Evolutionary conservation across 31 red algal species (phyloP).

Genomic region (Asparagopsis taxiformis): DNA sequence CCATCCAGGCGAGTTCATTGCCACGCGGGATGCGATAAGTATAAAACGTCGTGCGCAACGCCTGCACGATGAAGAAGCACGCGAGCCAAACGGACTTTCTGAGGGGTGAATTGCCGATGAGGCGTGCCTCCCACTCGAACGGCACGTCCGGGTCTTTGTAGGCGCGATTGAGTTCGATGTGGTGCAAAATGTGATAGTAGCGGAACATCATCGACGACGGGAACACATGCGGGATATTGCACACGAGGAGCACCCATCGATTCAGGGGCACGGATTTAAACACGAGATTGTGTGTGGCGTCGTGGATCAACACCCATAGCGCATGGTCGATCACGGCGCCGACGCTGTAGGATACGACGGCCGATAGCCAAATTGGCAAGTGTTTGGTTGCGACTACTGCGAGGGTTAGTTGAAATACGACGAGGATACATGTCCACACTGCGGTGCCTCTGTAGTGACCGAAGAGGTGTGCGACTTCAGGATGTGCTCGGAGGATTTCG

Average conservation of each 20-base stretch:
- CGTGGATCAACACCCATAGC: constrained; percentile 97
- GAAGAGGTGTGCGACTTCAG: constrained; percentile 80
- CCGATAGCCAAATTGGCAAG: constrained; percentile 39
- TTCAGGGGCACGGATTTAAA: constrained; percentile 69
- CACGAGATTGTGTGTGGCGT: constrained; percentile 98
- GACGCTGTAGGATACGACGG: constrained; percentile 72
- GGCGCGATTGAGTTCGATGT: constrained; percentile 95
- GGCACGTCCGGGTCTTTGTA: constrained; percentile 96
- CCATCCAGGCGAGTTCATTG: constrained; percentile 82
- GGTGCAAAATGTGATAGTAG: constrained; percentile 99
- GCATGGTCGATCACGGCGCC: constrained; percentile 97
- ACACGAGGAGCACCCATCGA: constrained; percentile 66
- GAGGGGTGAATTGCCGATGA: constrained; percentile 89
- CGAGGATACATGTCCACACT: constrained; percentile 66
- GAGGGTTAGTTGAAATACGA: constrained; percentile 62
- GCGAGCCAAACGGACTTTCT: constrained; percentile 96
- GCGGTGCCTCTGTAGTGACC: constrained; percentile 73
- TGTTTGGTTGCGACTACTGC: constrained; percentile 40
- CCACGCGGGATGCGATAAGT: constrained; percentile 77
- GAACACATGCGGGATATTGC: constrained; percentile 93
- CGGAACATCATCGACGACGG: constrained; percentile 97
- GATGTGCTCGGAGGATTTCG: constrained; percentile 85
- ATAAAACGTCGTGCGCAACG: constrained; percentile 80
- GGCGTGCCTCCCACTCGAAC: constrained; percentile 89
- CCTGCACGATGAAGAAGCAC: constrained; percentile 90